Evolutionary conservation across 441 rosid species (phyloP).

Genomic region (Adansonia rubrostipa): DNA sequence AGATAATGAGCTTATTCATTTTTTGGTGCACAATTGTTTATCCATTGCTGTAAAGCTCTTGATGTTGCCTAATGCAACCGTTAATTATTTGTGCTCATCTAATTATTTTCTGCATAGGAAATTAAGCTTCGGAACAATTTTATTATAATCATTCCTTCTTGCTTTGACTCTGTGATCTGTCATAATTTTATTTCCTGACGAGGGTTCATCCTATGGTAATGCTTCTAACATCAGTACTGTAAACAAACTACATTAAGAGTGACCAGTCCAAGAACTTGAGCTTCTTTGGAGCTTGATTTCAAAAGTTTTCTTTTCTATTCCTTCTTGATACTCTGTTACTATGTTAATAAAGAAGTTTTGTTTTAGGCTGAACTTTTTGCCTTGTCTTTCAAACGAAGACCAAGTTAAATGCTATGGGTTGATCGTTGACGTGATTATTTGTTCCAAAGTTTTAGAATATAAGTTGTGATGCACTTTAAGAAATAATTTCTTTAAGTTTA

Average conservation of each 20-base stretch:
- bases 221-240: not conserved
- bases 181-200: not conserved
- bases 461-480: not conserved
- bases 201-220: not conserved
- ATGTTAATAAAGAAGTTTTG: not conserved
- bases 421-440: not conserved
- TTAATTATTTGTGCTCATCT: not conserved
- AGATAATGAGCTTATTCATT: not conserved
- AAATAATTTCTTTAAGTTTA: not conserved
- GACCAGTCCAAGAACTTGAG: not conserved
- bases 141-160: slow-evolving; percentile 1
- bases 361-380: not conserved
- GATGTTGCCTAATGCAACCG: slow-evolving; percentile 7
- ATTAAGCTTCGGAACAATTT: not conserved
- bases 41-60: not conserved
- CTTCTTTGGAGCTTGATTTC: not conserved
- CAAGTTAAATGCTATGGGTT: not conserved
- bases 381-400: not conserved
- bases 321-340: not conserved
- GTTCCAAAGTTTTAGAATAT: not conserved
- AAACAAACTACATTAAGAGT: slow-evolving; percentile 9
- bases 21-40: slow-evolving; percentile 3
- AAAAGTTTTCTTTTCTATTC: not conserved
- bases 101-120: not conserved
- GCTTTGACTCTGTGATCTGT: not conserved